Conservation (phyloP, 2,329 filamentous ascomycete species). For the Sporothrix pseudoabietina region DNA sequence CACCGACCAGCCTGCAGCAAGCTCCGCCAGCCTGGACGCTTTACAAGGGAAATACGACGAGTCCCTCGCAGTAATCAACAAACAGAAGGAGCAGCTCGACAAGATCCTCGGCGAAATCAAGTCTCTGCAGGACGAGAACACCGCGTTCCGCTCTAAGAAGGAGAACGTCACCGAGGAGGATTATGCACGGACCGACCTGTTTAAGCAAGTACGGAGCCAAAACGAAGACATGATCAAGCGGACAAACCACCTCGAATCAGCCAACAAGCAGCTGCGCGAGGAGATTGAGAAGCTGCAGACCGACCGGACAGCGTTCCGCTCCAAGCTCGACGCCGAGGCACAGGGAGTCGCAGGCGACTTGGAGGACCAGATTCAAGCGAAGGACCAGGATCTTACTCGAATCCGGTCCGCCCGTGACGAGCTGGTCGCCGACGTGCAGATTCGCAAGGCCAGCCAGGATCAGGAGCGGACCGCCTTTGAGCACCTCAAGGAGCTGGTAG, state of each 20-base stretch:
- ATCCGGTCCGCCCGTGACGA: conserved; percentile 86
- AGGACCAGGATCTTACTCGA: conserved; percentile 82
- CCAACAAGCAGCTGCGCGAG: conserved; percentile 80
- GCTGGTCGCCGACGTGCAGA: conserved; percentile 75
- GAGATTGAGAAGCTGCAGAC: conserved; percentile 83
- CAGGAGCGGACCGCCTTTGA: conserved; percentile 69
- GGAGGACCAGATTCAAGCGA: conserved; percentile 76
- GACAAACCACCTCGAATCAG: conserved; percentile 87
- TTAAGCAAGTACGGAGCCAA: conserved; percentile 86
- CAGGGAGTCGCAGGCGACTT: conserved; percentile 73
- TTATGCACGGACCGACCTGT: conserved; percentile 87
- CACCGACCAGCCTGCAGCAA: conserved; percentile 51
- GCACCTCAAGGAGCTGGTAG: conserved; percentile 77
- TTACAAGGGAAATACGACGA: conserved; percentile 77
- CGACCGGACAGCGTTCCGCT: conserved; percentile 80
- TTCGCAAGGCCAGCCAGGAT: conserved; percentile 77
- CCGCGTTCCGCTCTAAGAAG: conserved; percentile 66
- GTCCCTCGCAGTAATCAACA: conserved; percentile 71
- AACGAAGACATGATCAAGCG: conserved; percentile 91
- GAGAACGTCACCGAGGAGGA: conserved; percentile 86
- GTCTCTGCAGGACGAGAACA: conserved; percentile 74
- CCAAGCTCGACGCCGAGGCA: conserved; percentile 78
- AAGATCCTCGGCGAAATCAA: conserved; percentile 76
- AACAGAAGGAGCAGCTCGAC: conserved; percentile 87
- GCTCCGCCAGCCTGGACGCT: conserved; percentile 60